phyloP scores from a whole-genome alignment of 768 basidiomycete genomes.

The Leucocoprinus leucothites region DNA sequence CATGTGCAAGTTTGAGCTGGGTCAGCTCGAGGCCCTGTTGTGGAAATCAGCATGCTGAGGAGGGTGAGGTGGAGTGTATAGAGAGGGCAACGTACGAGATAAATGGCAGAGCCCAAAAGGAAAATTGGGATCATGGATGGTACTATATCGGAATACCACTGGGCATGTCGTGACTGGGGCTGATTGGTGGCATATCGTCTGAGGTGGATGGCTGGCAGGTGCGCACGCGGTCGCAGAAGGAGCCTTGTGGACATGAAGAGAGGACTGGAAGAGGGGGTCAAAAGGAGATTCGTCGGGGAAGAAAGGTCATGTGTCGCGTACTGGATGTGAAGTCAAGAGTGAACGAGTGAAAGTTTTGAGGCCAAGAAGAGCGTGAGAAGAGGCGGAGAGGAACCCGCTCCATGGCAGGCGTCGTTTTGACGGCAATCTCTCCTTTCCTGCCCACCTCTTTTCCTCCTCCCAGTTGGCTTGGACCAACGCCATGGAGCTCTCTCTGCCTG shows the following conservation, averaged over 20 bases:
- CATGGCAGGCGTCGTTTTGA: no score
- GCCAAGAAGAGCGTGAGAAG: no score
- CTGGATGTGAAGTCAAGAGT: background rate
- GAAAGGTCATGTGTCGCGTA: background rate
- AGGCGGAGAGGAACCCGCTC: no score
- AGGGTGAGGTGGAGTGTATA: background rate
- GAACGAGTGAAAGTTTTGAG: no score
- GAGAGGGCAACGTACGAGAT: constrained; percentile 50
- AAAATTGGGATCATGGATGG: constrained; percentile 80
- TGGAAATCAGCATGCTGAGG: background rate
- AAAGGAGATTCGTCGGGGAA: constrained; percentile 8
- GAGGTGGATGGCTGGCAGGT: constrained; percentile 16
- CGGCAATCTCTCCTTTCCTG: no score
- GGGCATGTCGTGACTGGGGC: constrained; percentile 49
- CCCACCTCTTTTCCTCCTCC: constrained; percentile 15
- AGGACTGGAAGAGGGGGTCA: background rate
- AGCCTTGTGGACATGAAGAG: background rate
- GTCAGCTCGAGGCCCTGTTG: constrained; percentile 62
- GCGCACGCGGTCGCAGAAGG: constrained; percentile 1
- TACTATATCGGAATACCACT: constrained; percentile 65
- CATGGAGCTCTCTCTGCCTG: constrained; percentile 20
- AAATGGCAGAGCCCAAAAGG: constrained; percentile 75
- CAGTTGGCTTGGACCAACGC: constrained; percentile 32
- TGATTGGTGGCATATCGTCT: constrained; percentile 9
- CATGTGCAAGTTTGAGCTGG: constrained; percentile 62